Evolutionary conservation across 176 grass and related monocot genomes (phyloP).

Genomic region (Oryza glumipatula): DNA sequence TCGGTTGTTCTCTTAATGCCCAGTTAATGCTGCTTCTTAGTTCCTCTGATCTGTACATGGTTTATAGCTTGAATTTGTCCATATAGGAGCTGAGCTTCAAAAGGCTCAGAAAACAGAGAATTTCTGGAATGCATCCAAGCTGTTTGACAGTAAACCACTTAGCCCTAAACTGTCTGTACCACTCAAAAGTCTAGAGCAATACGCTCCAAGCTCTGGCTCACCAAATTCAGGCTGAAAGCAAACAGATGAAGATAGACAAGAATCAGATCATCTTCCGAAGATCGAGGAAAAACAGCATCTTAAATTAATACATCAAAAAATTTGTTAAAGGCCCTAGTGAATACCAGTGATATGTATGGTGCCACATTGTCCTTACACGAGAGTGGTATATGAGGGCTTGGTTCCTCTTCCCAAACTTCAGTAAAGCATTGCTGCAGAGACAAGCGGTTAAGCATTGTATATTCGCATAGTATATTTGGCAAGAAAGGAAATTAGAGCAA

Average conservation of each 20-base stretch:
- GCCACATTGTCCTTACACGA: constrained; percentile 22
- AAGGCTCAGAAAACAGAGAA: constrained; percentile 62
- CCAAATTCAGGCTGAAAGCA: constrained; percentile 34
- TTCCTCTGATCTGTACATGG: constrained; percentile 11
- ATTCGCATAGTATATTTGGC: background rate
- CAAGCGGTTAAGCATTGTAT: constrained; percentile 12
- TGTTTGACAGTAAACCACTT: constrained; percentile 56
- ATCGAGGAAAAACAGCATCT: constrained; percentile 13
- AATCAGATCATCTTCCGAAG: background rate
- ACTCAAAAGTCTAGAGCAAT: constrained; percentile 61
- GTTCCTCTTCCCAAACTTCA: constrained; percentile 22
- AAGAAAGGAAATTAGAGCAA: constrained; percentile 23
- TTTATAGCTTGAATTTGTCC: background rate
- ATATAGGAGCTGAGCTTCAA: background rate
- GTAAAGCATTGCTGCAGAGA: constrained; percentile 40
- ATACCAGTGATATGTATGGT: constrained; percentile 44
- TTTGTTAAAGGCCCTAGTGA: constrained; percentile 5
- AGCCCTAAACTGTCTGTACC: constrained; percentile 63
- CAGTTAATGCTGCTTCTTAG: background rate
- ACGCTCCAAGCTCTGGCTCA: constrained; percentile 27
- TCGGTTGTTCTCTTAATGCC: constrained; percentile 12
- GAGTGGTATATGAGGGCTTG: constrained; percentile 13
- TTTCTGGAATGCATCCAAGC: constrained; percentile 82
- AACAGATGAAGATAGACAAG: constrained; percentile 15
- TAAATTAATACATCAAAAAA: no score